These are phyloP conservation scores for Coniochaeta sp. DNA, from an alignment of 2,329 filamentous ascomycete species.

Conservation along the genomic window DNA sequence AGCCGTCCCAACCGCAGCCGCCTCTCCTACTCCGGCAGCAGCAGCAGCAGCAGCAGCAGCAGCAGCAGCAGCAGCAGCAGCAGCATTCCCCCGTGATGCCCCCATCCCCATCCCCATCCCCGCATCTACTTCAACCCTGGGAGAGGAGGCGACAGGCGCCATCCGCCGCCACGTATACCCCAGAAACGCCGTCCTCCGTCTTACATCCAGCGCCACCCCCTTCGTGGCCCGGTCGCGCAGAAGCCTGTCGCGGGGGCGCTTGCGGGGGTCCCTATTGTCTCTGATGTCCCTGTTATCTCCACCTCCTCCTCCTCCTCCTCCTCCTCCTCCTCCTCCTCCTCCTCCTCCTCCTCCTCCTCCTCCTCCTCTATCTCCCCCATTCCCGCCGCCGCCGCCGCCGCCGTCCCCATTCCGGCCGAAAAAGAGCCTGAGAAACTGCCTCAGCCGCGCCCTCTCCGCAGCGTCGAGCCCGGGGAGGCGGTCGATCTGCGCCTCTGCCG, in stretches of 20 bases:
- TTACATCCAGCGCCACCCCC: constrained; percentile 64
- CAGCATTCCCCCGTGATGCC: background rate
- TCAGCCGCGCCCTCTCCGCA: constrained; percentile 34
- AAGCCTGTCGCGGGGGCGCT: constrained; percentile 76
- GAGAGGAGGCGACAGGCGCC: constrained; percentile 8
- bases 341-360: no score
- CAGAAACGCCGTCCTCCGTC: constrained; percentile 77
- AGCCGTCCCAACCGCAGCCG: background rate
- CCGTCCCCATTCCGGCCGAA: constrained; percentile 59
- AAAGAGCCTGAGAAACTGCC: constrained; percentile 41
- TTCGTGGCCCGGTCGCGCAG: constrained; percentile 65
- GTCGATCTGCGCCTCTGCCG: constrained; percentile 40
- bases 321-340: no score
- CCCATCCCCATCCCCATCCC: background rate
- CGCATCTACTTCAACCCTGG: no score
- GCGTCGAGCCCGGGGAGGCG: constrained; percentile 22
- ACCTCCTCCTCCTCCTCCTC: no score
- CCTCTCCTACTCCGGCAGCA: background rate
- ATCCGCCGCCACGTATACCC: constrained; percentile 78
- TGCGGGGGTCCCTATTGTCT: no score
- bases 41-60: no score
- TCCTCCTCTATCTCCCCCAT: no score
- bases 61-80: no score
- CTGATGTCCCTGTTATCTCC: no score
- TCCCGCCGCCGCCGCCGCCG: no score